These are phyloP conservation scores for sunflower (Helianthus annuus) DNA, from an alignment of 129 eudicot species.

Conservation along the genomic window DNA sequence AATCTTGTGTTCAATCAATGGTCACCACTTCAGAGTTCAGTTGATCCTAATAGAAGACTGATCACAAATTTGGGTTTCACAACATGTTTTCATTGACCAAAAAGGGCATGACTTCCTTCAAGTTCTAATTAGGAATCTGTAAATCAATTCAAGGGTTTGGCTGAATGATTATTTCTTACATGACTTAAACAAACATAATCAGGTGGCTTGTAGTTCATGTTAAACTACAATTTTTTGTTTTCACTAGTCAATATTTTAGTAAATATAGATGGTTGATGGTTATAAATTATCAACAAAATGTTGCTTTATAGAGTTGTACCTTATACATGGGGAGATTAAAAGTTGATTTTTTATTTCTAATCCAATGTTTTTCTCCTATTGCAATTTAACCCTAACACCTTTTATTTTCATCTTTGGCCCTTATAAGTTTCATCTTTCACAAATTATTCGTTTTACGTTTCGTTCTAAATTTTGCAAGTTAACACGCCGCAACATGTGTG, in stretches of 20 bases:
- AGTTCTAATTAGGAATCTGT: background rate
- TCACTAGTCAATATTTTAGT: background rate
- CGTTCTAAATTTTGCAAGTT: too few species aligned
- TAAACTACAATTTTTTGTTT: background rate
- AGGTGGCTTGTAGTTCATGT: background rate
- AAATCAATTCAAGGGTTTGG: background rate
- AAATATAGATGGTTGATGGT: background rate
- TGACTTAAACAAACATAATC: background rate
- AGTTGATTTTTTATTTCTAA: too few species aligned
- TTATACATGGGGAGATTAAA: too few species aligned
- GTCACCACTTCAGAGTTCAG: background rate
- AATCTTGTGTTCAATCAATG: too few species aligned
- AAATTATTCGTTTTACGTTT: too few species aligned
- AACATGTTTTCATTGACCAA: conserved; percentile 1
- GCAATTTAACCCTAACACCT: too few species aligned
- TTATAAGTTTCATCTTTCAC: too few species aligned
- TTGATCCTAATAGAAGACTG: background rate
- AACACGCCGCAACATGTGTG: too few species aligned
- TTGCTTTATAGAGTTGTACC: too few species aligned
- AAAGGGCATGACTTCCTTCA: background rate
- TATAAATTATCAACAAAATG: too few species aligned
- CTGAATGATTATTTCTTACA: background rate
- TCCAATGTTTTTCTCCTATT: too few species aligned
- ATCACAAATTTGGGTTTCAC: background rate
- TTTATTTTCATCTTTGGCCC: too few species aligned